Evolutionary conservation across 768 basidiomycete species (phyloP), one percentile per base, ranked within the genome.

Genomic region (Mycena leptocephala): DNA sequence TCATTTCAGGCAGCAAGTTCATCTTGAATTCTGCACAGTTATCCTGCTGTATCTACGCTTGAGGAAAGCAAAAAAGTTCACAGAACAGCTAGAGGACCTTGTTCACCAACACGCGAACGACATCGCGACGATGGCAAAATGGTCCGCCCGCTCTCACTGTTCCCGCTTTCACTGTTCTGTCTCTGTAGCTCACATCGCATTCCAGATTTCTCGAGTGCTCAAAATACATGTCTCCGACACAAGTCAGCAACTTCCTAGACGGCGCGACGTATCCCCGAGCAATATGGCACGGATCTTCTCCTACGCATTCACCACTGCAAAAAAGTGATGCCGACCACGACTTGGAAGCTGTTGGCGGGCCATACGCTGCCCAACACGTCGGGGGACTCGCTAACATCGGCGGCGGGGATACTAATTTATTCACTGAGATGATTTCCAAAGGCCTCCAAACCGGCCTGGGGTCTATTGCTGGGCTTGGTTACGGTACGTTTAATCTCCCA

Each of bases 301-400:
- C 22, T 97, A 97, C 83, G 95, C 95, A 10, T 97, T 97, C 82
- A 97, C 96, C 5, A 97, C 96, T 7, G 96, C 95, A 4, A 93
- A 92, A 7, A 85, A 89, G 84, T 46, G 86, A 35, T 10, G 61
- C n/a, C n/a, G n/a, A 71, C 2, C 37, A 81, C 6, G 87, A 86
- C 26, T 86, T 88, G 56, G 88, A 87, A 61, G 88, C 83, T 5
- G 90, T 86, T 14, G 93, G 92, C 37, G 95, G 95, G 0, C 95
- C 95, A 2, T 95, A 95, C 77, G 94, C 94, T 51, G 94, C 94
- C 53, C 93, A 96, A 80, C 90, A 94, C 76, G 85, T 95, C 22
- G 93, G 95, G 24, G 94, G 95, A 1, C 88, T 89, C 77, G 94
- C 93, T 4, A 91, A 91, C 30, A 85, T 94, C 46, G 90, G 86